Evolutionary conservation across 768 basidiomycete genomes (phyloP).

Genomic region (Paxillus rubicundulus): DNA sequence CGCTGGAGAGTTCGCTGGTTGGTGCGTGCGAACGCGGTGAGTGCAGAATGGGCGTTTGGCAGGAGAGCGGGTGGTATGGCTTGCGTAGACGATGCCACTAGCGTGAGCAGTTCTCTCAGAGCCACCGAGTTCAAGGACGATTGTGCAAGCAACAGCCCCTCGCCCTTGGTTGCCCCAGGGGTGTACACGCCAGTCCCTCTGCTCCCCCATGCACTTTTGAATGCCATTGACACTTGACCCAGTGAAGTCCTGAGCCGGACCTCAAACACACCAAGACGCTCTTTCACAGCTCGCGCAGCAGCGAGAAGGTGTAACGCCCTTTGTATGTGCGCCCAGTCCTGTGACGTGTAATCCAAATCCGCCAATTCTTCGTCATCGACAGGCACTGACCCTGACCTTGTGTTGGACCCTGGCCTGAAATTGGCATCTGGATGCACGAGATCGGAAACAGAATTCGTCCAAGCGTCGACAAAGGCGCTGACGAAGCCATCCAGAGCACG

Average conservation of each 20-base stretch:
- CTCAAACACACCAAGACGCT: constrained; percentile 70
- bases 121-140: constrained; percentile 83
- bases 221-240: constrained; percentile 53
- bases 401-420: constrained; percentile 28
- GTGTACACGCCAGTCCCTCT: constrained; percentile 49
- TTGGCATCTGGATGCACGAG: constrained; percentile 32
- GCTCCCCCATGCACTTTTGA: constrained; percentile 56
- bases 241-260: constrained; percentile 59
- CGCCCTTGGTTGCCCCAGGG: constrained; percentile 61
- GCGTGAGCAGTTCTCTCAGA: constrained; percentile 42
- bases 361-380: constrained; percentile 58
- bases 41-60: constrained; percentile 48
- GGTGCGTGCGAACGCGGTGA: constrained; percentile 63
- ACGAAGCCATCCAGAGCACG: constrained; percentile 72
- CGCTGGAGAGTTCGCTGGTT: constrained; percentile 78
- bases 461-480: constrained; percentile 63
- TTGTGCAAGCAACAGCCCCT: constrained; percentile 73
- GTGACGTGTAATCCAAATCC: constrained; percentile 80
- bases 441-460: constrained; percentile 51
- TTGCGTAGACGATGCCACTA: constrained; percentile 20
- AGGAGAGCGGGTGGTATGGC: constrained; percentile 42
- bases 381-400: constrained; percentile 25
- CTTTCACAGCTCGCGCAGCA: constrained; percentile 70
- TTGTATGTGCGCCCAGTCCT: constrained; percentile 90
- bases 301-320: constrained; percentile 77